Percentiles rank a stretch among this genome's conserved stretches.
Evolutionary conservation across 1,284 basidiomycete genomes (phyloP).

Genomic region (Apiotrichum gracile): DNA sequence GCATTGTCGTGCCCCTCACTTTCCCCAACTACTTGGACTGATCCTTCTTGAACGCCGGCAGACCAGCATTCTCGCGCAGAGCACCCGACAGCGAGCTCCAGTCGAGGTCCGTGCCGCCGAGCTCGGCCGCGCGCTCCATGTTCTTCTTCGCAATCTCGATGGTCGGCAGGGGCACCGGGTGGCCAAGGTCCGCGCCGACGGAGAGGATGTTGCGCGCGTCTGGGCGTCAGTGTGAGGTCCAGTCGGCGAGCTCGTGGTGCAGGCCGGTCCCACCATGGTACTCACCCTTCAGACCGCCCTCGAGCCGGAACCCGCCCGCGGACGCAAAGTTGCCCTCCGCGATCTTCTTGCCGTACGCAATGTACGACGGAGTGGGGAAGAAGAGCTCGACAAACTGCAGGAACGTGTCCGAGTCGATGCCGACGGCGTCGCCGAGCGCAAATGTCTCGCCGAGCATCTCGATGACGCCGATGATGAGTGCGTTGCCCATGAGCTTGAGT

Average conservation of each 20-base stretch:
- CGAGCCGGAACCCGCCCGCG: constrained; percentile 29
- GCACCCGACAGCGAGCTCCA: constrained; percentile 22
- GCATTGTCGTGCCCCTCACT: background rate
- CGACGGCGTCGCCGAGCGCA: constrained; percentile 32
- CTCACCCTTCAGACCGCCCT: constrained; percentile 36
- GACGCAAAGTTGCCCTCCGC: constrained; percentile 28
- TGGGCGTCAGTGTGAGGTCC: background rate
- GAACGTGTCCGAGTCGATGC: constrained; percentile 23
- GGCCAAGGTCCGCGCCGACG: constrained; percentile 22
- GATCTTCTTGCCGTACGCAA: constrained; percentile 38
- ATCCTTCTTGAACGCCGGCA: constrained; percentile 17
- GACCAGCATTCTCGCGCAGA: constrained; percentile 20
- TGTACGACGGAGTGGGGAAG: constrained; percentile 33
- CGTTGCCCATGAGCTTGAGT: constrained; percentile 40
- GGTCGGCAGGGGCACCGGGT: constrained; percentile 22
- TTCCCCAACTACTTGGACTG: background rate
- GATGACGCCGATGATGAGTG: constrained; percentile 33
- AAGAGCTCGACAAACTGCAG: constrained; percentile 25
- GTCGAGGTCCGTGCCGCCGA: constrained; percentile 23
- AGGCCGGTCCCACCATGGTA: too few relatives aligned
- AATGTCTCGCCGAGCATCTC: constrained; percentile 38
- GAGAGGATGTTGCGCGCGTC: constrained; percentile 16
- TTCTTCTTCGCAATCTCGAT: constrained; percentile 24
- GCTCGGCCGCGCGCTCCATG: constrained; percentile 24
- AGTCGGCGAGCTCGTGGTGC: too few relatives aligned